Evolutionary conservation across 768 basidiomycete genomes (phyloP), one percentile per base, ranked within the genome.

Genomic region (Naganishia antarctica): DNA sequence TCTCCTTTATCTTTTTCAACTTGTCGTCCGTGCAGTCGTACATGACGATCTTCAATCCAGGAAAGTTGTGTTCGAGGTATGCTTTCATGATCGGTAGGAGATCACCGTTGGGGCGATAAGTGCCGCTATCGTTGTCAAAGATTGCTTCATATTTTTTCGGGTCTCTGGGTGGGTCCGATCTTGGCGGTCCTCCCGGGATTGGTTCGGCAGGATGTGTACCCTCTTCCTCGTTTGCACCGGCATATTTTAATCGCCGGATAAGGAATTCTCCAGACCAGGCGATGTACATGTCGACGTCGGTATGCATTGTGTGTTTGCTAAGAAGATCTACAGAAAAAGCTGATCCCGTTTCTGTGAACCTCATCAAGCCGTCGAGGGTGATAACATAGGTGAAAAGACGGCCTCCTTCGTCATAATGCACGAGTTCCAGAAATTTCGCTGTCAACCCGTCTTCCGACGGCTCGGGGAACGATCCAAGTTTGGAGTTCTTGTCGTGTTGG

Each of bases 251-350:
- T 85, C 89, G 57, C 84, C 87, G 66, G 26, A 76, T 67, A 4
- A 76, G 63, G 63, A 76, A 76, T 64, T 81, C 81, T 46, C 81
- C 81, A 41, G 79, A 79, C 70, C 73, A 82, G 5, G 80, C 79
- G 66, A 82, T 60, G 74, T 81, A 23, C 85, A 87, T 23, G 43
- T 89, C 87, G 26, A 80, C 80, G 66, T 81, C 78, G 44, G 85
- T 81, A 78, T 91, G 89, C 73, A 91, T 81, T 4, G 88, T 90
- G 72, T 91, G 90, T 77, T 92, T 91, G 28, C 86, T 87, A 45
- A 86, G 87, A 73, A 90, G 87, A 76, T 90, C 87, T 66, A 90
- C 87, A 70, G 89, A 88, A 78, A 91, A 91, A 34, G 87, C 86
- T 12, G 88, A 88, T 16, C 89, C 89, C 3, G 89, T 91, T 75